phyloP scores from a whole-genome alignment of 2,329 filamentous ascomycete genomes.

The Diaporthe citrichinensis region DNA sequence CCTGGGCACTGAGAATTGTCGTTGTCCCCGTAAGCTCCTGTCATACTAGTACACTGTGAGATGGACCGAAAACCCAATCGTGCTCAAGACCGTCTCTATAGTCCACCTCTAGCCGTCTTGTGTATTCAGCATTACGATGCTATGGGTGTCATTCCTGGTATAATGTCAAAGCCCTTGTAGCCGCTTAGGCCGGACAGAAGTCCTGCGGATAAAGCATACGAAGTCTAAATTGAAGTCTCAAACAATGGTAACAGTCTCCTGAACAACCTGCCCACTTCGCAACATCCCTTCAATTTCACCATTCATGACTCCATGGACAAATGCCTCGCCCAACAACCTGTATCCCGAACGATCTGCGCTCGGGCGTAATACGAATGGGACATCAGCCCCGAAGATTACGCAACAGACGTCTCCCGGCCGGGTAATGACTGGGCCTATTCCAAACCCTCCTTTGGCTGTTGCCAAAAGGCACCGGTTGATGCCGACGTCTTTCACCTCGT shows the following conservation, averaged over 20 bases:
- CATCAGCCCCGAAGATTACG: not conserved
- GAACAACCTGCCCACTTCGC: not conserved
- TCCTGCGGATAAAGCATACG: no score
- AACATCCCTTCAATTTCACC: constrained; percentile 16
- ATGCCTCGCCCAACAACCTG: constrained; percentile 10
- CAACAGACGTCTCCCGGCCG: constrained; percentile 2
- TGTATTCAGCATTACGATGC: no score
- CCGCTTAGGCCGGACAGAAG: no score
- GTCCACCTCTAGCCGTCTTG: no score
- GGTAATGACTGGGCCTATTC: not conserved
- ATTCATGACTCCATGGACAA: constrained; percentile 11
- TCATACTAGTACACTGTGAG: no score
- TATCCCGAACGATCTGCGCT: not conserved
- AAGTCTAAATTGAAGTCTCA: no score
- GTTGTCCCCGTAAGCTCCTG: no score
- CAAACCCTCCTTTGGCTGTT: not conserved
- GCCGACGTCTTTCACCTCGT: not conserved
- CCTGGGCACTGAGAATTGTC: no score
- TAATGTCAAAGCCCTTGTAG: no score
- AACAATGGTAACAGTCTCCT: not conserved
- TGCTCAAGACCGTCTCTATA: no score
- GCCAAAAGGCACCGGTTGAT: constrained; percentile 10
- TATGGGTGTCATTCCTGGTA: no score
- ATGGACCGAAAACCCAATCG: no score
- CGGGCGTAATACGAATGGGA: not conserved